Evolutionary conservation across 2,329 filamentous ascomycete genomes (phyloP).

Genomic region (Colletotrichum zoysiae): DNA sequence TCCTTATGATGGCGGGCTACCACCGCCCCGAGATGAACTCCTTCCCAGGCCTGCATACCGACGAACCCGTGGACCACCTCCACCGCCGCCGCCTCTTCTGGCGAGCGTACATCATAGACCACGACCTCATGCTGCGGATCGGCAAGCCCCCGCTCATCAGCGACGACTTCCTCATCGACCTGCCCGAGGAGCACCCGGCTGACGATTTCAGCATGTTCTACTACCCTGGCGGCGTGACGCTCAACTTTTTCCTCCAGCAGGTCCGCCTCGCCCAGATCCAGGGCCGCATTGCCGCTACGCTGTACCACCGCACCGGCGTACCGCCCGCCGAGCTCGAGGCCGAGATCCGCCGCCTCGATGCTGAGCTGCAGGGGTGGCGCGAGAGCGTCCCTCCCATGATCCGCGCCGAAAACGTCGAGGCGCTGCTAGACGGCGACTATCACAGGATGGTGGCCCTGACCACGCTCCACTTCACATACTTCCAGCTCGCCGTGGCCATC

Average conservation of each 20-base stretch:
- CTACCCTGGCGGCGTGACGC: constrained; percentile 29
- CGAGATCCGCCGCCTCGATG: constrained; percentile 33
- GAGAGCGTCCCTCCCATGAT: constrained; percentile 38
- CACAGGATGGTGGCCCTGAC: constrained; percentile 26
- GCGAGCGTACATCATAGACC: constrained; percentile 33
- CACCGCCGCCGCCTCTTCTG: constrained; percentile 34
- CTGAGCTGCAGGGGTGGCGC: constrained; percentile 36
- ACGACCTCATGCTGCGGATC: constrained; percentile 30
- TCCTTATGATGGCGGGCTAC: constrained; percentile 32
- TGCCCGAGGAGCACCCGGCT: constrained; percentile 35
- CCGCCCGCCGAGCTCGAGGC: constrained; percentile 31
- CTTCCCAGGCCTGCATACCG: neutral
- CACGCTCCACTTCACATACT: constrained; percentile 37
- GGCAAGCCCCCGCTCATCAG: constrained; percentile 36
- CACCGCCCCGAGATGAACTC: constrained; percentile 11
- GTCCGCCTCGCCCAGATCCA: constrained; percentile 37
- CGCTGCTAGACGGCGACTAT: constrained; percentile 33
- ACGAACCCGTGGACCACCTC: constrained; percentile 2
- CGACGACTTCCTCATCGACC: constrained; percentile 36
- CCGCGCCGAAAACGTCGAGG: constrained; percentile 31
- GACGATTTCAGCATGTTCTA: constrained; percentile 36
- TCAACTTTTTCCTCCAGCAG: constrained; percentile 38
- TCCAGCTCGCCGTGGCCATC: constrained; percentile 36
- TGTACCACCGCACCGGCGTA: constrained; percentile 24
- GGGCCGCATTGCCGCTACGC: constrained; percentile 11